Conservation (phyloP, 495 filamentous ascomycete species). For the Penicillium coffeae region DNA sequence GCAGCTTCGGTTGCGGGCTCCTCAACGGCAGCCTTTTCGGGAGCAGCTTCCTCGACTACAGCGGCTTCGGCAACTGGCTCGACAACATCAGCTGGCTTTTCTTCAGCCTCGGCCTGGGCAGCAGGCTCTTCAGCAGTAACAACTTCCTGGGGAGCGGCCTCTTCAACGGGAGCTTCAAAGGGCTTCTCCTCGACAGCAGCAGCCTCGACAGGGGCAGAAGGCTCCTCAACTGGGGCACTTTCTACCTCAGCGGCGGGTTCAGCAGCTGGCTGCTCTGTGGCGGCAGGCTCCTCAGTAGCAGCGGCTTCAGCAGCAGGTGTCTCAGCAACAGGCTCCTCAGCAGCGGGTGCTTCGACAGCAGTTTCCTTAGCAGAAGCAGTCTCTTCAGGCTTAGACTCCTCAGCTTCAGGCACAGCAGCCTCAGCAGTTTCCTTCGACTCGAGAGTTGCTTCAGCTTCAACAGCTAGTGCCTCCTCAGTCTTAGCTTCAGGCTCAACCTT, state of each 20-base stretch:
- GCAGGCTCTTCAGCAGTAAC: conserved; percentile 6
- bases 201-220: conserved; percentile 8
- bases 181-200: conserved; percentile 1
- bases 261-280: not conserved
- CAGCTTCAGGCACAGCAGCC: conserved; percentile 1
- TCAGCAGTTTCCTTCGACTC: conserved; percentile 2
- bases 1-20: not conserved
- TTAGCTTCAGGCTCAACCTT: not conserved
- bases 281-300: not conserved
- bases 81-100: too few relatives aligned
- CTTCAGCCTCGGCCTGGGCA: too few relatives aligned
- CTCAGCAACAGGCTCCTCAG: not conserved
- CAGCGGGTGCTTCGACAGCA: not conserved
- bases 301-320: not conserved
- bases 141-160: conserved; percentile 1
- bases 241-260: not conserved
- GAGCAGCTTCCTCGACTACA: not conserved
- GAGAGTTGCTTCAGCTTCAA: not conserved
- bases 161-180: conserved; percentile 4
- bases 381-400: conserved; percentile 2
- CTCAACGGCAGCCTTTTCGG: conserved; percentile 6
- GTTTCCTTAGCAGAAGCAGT: not conserved
- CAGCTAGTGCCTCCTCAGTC: not conserved
- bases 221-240: conserved; percentile 5
- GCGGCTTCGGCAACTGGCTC: not conserved